Evolutionary conservation across 2,329 filamentous ascomycete species (phyloP).

Genomic region (Pseudogymnoascus sp.): DNA sequence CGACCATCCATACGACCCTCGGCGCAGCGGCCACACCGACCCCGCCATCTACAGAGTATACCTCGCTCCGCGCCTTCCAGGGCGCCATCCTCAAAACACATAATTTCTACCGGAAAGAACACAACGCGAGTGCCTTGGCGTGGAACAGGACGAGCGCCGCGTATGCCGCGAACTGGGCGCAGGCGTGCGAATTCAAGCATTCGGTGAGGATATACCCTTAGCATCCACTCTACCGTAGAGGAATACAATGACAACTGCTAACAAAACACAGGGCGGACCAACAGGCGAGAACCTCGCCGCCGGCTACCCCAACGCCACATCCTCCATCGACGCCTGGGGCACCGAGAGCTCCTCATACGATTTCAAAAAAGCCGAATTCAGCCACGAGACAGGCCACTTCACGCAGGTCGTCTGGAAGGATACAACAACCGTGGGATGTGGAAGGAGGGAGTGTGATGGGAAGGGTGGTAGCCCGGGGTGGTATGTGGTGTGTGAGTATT

Average conservation of each 20-base stretch:
- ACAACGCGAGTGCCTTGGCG: slow-evolving; percentile 48
- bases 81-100: slow-evolving; percentile 54
- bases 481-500: slow-evolving; percentile 65
- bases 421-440: slow-evolving; percentile 54
- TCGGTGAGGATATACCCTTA: slow-evolving; percentile 30
- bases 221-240: not conserved
- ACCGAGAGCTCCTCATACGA: slow-evolving; percentile 51
- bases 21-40: not conserved
- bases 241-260: not conserved
- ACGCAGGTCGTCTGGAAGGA: slow-evolving; percentile 65
- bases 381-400: slow-evolving; percentile 58
- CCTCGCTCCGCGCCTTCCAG: slow-evolving; percentile 34
- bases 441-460: slow-evolving; percentile 32
- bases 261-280: slow-evolving; percentile 41
- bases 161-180: slow-evolving; percentile 45
- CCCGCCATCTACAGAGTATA: slow-evolving; percentile 27
- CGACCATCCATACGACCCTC: not conserved
- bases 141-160: slow-evolving; percentile 60
- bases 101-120: slow-evolving; percentile 55
- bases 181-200: slow-evolving; percentile 44
- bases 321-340: slow-evolving; percentile 59
- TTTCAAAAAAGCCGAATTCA: slow-evolving; percentile 49
- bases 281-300: slow-evolving; percentile 70
- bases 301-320: slow-evolving; percentile 52
- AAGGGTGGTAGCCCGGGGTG: slow-evolving; percentile 38